phyloP scores from a whole-genome alignment of 2,329 filamentous ascomycete species.

The Colletotrichum brevisporum region DNA sequence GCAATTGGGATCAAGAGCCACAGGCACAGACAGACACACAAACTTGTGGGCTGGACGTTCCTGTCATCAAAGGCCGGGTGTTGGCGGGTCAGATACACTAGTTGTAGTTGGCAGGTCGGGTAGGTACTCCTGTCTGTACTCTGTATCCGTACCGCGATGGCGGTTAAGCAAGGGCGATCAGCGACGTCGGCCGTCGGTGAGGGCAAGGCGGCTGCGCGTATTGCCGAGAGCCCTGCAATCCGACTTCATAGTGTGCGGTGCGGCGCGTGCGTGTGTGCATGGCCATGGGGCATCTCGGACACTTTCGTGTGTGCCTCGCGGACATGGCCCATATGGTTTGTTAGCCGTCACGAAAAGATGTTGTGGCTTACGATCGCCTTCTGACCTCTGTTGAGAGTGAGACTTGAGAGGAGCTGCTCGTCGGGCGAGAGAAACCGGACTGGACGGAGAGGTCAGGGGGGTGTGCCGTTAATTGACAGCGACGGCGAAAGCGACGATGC shows the following conservation, averaged over 20 bases:
- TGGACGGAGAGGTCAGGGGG: neutral
- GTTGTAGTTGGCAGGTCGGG: no score
- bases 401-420: neutral
- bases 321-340: constrained; percentile 6
- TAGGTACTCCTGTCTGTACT: no score
- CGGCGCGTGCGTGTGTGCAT: constrained; percentile 16
- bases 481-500: constrained; percentile 27
- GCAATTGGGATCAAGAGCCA: neutral
- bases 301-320: constrained; percentile 13
- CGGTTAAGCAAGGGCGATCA: constrained; percentile 21
- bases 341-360: constrained; percentile 21
- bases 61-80: constrained; percentile 16
- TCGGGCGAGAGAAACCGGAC: neutral
- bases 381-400: neutral
- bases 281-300: constrained; percentile 23
- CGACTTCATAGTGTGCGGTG: constrained; percentile 1
- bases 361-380: constrained; percentile 9
- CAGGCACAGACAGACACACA: neutral
- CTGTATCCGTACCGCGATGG: constrained; percentile 14
- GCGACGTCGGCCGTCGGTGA: neutral
- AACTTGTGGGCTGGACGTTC: constrained; percentile 18
- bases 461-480: constrained; percentile 13
- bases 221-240: constrained; percentile 21
- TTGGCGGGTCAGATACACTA: neutral
- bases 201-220: constrained; percentile 1